Base-by-base conservation (phyloP, 2,329 filamentous ascomycete genomes). In the Penicillium sp. region DNA sequence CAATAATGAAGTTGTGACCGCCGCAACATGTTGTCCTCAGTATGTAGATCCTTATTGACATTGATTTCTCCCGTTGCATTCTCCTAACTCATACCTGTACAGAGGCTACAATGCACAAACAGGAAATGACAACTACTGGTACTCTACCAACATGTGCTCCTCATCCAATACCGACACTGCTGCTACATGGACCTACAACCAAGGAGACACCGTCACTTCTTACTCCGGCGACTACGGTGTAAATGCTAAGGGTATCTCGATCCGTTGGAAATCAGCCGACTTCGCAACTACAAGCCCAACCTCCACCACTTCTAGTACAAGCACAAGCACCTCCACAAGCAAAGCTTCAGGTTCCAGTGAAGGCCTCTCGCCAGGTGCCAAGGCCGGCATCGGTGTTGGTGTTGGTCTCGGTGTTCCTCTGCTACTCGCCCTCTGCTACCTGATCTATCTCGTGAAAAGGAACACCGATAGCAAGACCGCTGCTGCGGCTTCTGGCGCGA, bases 221-320 rank as follows among this genome's bases (percentile, higher is more conserved):
- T 31, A 34, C 18, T 4, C 18, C 16, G 42, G 24, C 37, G 39
- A 24, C 3, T 43, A 47, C 14, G 50, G 43, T 9, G 37, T 52
- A 13, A 52, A 52, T 16, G 50, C 50, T 5, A 52, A 52, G 26
- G 50, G 42, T n/a, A 36, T 52, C 33, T 52, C 43, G 1, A 52
- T 52, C n/a, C 50, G 50, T 40, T 55, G 56, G 55, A 33, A 52
- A 45, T 52, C 28, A 14, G 21, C 14, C 37, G 51, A 53, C 28
- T 47, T 52, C 33, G 24, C 18, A 28, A 19, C 50, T 7, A 13
- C 34, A 18, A 42, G 33, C 34, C 18, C 49, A 10, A 24, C 19
- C 29, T 28, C 48, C 3, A 29, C 8, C 6, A 28, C 24, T n/a
- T 43, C 40, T 19, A 28, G 34, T 16, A 37, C 34, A 14, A 28